Conservation (phyloP, 106 monocot species). For the Dendrobium huoshanense region DNA sequence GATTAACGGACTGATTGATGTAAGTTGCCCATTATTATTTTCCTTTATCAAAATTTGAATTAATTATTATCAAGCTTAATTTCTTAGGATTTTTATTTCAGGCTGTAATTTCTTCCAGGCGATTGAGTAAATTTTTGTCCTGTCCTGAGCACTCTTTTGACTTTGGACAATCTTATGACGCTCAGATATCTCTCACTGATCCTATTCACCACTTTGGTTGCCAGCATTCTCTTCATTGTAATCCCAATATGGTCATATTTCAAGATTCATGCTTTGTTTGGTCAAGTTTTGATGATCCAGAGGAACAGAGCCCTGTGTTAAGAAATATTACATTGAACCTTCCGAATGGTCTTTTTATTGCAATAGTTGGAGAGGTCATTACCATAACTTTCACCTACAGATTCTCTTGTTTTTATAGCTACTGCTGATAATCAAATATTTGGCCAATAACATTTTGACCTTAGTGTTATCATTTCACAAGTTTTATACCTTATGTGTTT, state of each 20-base stretch:
- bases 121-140: slow-evolving; percentile 86
- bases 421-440: not conserved
- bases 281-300: slow-evolving; percentile 39
- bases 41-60: not conserved
- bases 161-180: not conserved
- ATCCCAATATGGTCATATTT: slow-evolving; percentile 31
- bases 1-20: slow-evolving; percentile 98
- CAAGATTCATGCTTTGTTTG: slow-evolving; percentile 52
- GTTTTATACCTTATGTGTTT: not conserved
- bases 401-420: not conserved
- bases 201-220: not conserved
- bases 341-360: slow-evolving; percentile 62
- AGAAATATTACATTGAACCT: slow-evolving; percentile 45
- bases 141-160: slow-evolving; percentile 43
- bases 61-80: not conserved
- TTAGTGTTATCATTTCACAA: not conserved
- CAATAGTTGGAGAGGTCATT: slow-evolving; percentile 85
- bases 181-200: slow-evolving; percentile 1
- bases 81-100: slow-evolving; percentile 13
- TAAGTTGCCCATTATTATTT: slow-evolving; percentile 27
- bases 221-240: slow-evolving; percentile 9
- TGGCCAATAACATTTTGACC: not conserved
- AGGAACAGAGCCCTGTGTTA: slow-evolving; percentile 24
- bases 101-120: slow-evolving; percentile 76
- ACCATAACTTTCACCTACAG: not conserved